Percentiles rank a stretch among this genome's conserved stretches.
Evolutionary conservation across 352 stramenopile genomes (phyloP).

Genomic region (Globisporangium abappressorium): DNA sequence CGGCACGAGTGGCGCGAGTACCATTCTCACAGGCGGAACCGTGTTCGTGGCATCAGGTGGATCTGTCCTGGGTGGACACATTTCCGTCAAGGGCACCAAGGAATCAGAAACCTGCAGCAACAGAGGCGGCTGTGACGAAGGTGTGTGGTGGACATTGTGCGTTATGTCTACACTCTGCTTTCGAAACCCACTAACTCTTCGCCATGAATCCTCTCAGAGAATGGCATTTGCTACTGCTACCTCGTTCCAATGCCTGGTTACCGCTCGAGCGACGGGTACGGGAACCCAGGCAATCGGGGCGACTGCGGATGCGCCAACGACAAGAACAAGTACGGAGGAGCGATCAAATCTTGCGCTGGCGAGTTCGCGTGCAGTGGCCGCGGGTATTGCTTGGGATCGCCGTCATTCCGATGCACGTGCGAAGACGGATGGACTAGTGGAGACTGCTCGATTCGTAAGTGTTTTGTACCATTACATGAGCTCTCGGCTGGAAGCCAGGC

Average conservation of each 20-base stretch:
- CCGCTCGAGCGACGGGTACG: slow-evolving; percentile 83
- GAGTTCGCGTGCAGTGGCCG: slow-evolving; percentile 76
- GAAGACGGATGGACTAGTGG: slow-evolving; percentile 56
- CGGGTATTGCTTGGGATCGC: slow-evolving; percentile 53
- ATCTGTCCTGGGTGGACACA: slow-evolving; percentile 31
- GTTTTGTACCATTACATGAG: background rate
- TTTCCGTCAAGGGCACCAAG: slow-evolving; percentile 79
- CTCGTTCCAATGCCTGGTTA: slow-evolving; percentile 72
- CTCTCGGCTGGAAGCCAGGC: background rate
- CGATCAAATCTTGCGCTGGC: slow-evolving; percentile 54
- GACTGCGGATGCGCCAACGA: slow-evolving; percentile 91
- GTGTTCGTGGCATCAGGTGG: slow-evolving; percentile 51
- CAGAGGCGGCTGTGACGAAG: slow-evolving; percentile 79
- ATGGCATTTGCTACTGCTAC: slow-evolving; percentile 53
- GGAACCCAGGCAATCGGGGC: slow-evolving; percentile 77
- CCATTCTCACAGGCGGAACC: slow-evolving; percentile 41
- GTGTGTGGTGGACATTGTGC: slow-evolving; percentile 1
- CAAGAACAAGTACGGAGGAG: slow-evolving; percentile 68
- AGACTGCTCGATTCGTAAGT: slow-evolving; percentile 63
- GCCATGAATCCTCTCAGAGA: slow-evolving; percentile 22
- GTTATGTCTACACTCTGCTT: slow-evolving; percentile 16
- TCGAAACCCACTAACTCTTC: background rate
- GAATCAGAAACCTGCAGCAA: slow-evolving; percentile 89
- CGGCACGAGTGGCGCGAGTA: slow-evolving; percentile 26
- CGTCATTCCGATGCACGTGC: slow-evolving; percentile 59